phyloP scores from a whole-genome alignment of 805 yeast species.

The Candida taoyuanica region DNA sequence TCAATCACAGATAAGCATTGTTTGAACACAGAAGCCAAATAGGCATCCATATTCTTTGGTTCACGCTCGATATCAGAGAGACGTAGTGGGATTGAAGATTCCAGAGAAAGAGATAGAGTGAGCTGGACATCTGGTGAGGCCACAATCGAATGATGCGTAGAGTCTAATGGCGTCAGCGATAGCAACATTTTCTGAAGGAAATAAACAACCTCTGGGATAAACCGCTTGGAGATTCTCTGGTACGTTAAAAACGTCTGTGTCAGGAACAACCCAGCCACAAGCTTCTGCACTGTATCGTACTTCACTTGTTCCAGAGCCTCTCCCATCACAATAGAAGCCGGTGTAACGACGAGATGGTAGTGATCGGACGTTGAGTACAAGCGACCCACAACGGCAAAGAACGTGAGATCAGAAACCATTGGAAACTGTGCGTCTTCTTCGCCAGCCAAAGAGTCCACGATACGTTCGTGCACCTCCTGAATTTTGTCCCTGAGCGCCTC shows the following conservation, averaged over 20 bases:
- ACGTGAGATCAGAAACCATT: constrained; percentile 52
- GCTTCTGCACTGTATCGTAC: constrained; percentile 33
- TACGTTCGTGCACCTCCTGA: constrained; percentile 48
- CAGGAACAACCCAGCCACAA: constrained; percentile 62
- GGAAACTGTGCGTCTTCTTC: constrained; percentile 32
- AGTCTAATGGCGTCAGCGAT: constrained; percentile 37
- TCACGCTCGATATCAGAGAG: constrained; percentile 21
- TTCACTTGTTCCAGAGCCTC: constrained; percentile 59
- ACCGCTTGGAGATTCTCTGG: constrained; percentile 77
- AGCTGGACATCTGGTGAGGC: constrained; percentile 21
- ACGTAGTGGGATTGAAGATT: constrained; percentile 11
- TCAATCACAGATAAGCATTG: constrained; percentile 32
- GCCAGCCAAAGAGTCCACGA: constrained; percentile 30
- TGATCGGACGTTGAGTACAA: constrained; percentile 93
- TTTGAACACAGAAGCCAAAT: constrained; percentile 22
- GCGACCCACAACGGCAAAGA: constrained; percentile 67
- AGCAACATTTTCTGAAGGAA: constrained; percentile 52
- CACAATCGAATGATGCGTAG: constrained; percentile 7
- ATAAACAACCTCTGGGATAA: constrained; percentile 69
- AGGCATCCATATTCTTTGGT: constrained; percentile 27
- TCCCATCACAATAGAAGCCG: constrained; percentile 67
- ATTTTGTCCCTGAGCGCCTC: constrained; percentile 57
- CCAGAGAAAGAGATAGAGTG: constrained; percentile 17
- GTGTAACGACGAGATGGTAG: constrained; percentile 87
- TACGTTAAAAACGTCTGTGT: constrained; percentile 62